Conservation (phyloP, 208 protist species). For the Naegleria fowleri region DNA sequence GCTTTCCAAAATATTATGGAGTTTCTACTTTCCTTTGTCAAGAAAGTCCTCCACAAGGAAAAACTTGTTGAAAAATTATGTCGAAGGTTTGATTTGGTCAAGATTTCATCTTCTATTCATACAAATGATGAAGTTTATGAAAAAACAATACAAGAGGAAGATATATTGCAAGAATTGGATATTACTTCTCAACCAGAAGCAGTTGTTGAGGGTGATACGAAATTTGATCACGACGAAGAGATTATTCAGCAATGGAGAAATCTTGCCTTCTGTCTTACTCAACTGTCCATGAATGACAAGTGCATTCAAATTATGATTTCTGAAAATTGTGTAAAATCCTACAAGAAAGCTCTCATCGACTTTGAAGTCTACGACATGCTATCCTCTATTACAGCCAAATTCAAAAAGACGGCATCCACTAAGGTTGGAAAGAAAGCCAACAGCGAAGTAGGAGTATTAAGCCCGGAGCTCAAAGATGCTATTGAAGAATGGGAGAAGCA, state of each 20-base stretch:
- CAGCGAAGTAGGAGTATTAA: neutral
- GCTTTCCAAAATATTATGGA: constrained; percentile 45
- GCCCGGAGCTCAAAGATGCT: neutral
- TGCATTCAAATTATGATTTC: constrained; percentile 42
- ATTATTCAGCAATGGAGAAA: constrained; percentile 39
- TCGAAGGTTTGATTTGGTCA: constrained; percentile 44
- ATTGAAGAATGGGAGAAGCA: neutral
- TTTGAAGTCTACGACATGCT: constrained; percentile 31
- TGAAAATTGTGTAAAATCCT: constrained; percentile 40
- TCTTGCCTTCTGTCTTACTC: constrained; percentile 53
- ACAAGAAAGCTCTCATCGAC: constrained; percentile 43
- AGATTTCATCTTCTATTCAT: neutral
- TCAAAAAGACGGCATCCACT: neutral
- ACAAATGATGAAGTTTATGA: neutral
- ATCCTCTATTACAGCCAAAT: neutral
- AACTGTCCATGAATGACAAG: constrained; percentile 45
- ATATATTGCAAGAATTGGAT: constrained; percentile 2
- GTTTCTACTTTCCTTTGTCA: constrained; percentile 53
- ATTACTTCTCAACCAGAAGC: neutral
- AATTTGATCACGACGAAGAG: neutral
- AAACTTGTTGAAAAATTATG: constrained; percentile 59
- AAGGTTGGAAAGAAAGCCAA: constrained; percentile 7
- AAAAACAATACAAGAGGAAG: neutral
- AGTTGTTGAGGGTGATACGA: neutral
- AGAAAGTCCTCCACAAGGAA: constrained; percentile 50